phyloP scores from a whole-genome alignment of 2,329 filamentous ascomycete species.

The Neurospora sp. region DNA sequence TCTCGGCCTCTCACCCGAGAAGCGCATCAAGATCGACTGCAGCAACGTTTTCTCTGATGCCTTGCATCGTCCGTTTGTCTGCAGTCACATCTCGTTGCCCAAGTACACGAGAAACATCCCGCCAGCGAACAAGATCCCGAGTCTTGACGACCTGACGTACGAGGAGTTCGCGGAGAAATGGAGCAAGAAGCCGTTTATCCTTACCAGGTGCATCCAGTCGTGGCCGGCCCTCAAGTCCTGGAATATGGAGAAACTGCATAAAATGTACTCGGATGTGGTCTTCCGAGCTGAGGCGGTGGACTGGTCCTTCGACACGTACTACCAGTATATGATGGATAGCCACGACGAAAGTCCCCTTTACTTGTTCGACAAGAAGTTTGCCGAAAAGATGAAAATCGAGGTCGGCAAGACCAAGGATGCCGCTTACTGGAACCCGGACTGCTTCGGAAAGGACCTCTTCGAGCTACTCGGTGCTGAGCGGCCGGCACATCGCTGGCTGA shows the following conservation, averaged over 20 bases:
- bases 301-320: conserved; percentile 76
- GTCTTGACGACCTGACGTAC: conserved; percentile 57
- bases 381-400: conserved; percentile 68
- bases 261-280: conserved; percentile 52
- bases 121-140: conserved; percentile 57
- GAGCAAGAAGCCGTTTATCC: conserved; percentile 75
- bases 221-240: conserved; percentile 74
- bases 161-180: conserved; percentile 66
- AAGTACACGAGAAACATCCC: conserved; percentile 66
- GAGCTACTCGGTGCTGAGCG: conserved; percentile 65
- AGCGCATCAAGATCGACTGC: conserved; percentile 56
- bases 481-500: conserved; percentile 86
- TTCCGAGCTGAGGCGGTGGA: conserved; percentile 92
- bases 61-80: conserved; percentile 82
- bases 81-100: conserved; percentile 61
- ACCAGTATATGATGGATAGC: conserved; percentile 70
- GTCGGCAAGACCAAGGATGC: conserved; percentile 42
- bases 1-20: conserved; percentile 43
- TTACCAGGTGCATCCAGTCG: conserved; percentile 67
- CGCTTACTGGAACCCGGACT: conserved; percentile 70
- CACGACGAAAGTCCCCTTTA: conserved; percentile 84
- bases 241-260: conserved; percentile 57
- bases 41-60: conserved; percentile 79
- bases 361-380: conserved; percentile 81
- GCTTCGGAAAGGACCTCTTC: conserved; percentile 83